phyloP scores from a whole-genome alignment of 163 green algal species.

The Scenedesmus sp. region DNA sequence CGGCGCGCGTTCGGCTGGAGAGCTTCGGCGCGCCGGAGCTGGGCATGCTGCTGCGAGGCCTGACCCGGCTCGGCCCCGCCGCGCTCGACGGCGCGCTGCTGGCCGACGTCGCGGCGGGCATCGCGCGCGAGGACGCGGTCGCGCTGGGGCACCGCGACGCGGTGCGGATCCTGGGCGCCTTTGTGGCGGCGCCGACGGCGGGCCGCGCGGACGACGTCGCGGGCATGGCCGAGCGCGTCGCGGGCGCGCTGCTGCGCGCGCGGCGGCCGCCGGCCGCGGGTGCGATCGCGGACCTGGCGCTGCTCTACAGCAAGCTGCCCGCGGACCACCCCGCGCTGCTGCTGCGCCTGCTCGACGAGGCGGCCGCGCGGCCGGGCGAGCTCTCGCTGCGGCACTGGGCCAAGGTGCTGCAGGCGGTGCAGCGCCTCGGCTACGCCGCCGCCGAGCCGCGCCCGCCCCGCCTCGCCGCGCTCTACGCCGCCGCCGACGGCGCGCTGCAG shows the following conservation, averaged over 20 bases:
- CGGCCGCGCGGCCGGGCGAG: neutral
- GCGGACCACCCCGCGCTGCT: neutral
- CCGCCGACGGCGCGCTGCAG: conserved; percentile 6
- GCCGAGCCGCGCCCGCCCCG: neutral
- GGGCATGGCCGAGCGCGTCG: conserved; percentile 23
- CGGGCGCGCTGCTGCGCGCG: neutral
- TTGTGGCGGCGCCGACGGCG: conserved; percentile 11
- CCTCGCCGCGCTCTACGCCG: neutral
- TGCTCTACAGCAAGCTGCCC: conserved; percentile 32
- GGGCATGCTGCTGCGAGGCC: conserved; percentile 32
- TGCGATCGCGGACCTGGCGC: neutral
- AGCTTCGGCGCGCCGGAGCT: conserved; percentile 19
- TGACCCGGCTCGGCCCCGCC: neutral
- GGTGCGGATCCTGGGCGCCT: conserved; percentile 27
- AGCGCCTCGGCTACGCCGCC: neutral
- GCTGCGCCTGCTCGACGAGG: neutral
- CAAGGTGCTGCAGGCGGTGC: neutral
- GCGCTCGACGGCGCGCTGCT: conserved; percentile 23
- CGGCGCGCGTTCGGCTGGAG: conserved; percentile 4
- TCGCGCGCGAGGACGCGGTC: conserved; percentile 27
- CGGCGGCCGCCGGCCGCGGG: neutral
- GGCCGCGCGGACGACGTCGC: neutral
- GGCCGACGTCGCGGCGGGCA: conserved; percentile 31
- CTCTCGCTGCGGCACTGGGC: conserved; percentile 6
- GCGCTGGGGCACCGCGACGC: conserved; percentile 7